Evolutionary conservation across 2,329 filamentous ascomycete species (phyloP).

Genomic region (Colletotrichum tropicicola): DNA sequence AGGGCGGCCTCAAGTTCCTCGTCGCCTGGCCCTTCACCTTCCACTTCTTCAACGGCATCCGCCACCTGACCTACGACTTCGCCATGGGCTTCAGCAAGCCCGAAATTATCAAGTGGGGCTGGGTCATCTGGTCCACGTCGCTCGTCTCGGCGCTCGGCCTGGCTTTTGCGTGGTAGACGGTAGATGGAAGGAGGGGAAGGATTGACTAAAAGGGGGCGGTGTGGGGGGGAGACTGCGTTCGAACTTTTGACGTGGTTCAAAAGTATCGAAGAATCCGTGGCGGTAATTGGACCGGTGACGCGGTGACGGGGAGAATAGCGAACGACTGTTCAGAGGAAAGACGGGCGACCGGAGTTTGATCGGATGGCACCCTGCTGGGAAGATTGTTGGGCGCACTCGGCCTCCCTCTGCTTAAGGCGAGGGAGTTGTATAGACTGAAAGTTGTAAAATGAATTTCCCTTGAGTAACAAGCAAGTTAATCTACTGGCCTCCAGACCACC

Average conservation of each 20-base stretch:
- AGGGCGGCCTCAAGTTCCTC: constrained; percentile 65
- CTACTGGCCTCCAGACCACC: neutral
- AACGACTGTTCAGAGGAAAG: constrained; percentile 3
- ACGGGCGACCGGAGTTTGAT: constrained; percentile 26
- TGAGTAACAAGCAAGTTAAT: constrained; percentile 28
- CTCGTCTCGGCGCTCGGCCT: constrained; percentile 55
- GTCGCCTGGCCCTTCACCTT: constrained; percentile 68
- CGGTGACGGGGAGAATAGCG: neutral
- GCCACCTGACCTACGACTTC: constrained; percentile 63
- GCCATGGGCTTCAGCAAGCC: constrained; percentile 60
- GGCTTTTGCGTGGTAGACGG: constrained; percentile 56
- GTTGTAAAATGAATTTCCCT: constrained; percentile 30
- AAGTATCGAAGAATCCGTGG: too few relatives aligned
- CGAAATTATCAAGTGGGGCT: constrained; percentile 55
- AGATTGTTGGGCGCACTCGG: constrained; percentile 15
- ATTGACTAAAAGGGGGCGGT: too few relatives aligned
- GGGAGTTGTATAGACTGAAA: constrained; percentile 27
- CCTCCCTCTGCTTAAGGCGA: constrained; percentile 6
- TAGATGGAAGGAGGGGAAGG: neutral
- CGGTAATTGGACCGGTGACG: too few relatives aligned
- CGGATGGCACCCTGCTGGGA: constrained; percentile 20
- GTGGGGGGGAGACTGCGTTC: neutral
- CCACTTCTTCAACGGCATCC: constrained; percentile 64
- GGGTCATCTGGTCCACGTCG: constrained; percentile 56
- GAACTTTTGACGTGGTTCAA: neutral